Evolutionary conservation across 371 early-diverging fungal genomes (phyloP).

Genomic region (Furculomyces boomerangus): DNA sequence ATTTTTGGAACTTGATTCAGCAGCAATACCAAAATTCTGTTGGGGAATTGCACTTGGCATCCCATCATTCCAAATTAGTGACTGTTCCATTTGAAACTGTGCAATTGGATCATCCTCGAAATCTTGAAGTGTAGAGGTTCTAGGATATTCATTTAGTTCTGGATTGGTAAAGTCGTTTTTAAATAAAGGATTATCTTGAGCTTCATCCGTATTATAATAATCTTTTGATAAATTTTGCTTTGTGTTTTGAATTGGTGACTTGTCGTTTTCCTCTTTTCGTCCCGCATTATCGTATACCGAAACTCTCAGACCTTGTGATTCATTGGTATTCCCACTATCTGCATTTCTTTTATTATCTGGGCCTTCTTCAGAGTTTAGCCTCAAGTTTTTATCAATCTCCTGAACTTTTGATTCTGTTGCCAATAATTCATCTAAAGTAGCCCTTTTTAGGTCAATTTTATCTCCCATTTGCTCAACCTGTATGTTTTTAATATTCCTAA

Average conservation of each 20-base stretch:
- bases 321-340: too few relatives aligned
- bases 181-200: too few relatives aligned
- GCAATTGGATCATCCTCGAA: conserved; percentile 16
- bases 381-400: too few relatives aligned
- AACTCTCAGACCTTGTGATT: too few relatives aligned
- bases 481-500: conserved; percentile 67
- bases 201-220: too few relatives aligned
- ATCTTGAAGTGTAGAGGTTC: too few relatives aligned
- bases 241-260: not conserved
- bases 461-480: conserved; percentile 64
- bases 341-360: too few relatives aligned
- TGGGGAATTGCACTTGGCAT: conserved; percentile 2
- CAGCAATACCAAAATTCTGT: not conserved
- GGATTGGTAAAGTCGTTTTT: too few relatives aligned
- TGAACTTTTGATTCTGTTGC: conserved; percentile 46
- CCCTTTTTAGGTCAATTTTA: conserved; percentile 47
- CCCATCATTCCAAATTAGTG: conserved; percentile 21
- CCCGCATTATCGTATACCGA: conserved; percentile 10
- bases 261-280: conserved; percentile 10
- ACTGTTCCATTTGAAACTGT: conserved; percentile 23
- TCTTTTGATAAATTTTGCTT: not conserved
- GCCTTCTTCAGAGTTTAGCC: too few relatives aligned
- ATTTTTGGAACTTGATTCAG: not conserved
- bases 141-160: too few relatives aligned
- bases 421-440: conserved; percentile 41